phyloP scores from a whole-genome alignment of 225 moss, liverwort and hornwort species.

The Ulota crispa region DNA sequence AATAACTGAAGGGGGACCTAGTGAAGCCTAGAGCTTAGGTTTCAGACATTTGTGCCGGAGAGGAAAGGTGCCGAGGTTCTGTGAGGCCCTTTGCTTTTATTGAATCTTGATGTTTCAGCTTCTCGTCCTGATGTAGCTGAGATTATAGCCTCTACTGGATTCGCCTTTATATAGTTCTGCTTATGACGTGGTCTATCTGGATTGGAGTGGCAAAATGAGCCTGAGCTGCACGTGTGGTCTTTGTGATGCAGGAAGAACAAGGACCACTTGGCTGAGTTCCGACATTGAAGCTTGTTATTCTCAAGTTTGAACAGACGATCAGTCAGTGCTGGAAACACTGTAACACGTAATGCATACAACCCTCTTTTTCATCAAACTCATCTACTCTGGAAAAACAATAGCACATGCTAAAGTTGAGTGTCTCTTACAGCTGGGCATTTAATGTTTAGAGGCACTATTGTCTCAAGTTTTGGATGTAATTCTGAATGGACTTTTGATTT shows the following conservation, averaged over 20 bases:
- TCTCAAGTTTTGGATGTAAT: neutral
- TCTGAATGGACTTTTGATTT: neutral
- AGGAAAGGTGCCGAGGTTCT: neutral
- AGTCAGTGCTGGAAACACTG: neutral
- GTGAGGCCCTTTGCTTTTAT: neutral
- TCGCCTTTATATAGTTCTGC: neutral
- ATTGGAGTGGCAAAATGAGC: neutral
- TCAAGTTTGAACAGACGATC: neutral
- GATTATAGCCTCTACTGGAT: neutral
- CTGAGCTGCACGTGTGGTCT: slow-evolving; percentile 7
- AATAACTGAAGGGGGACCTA: too few relatives aligned
- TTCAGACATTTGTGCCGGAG: too few relatives aligned
- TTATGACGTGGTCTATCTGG: neutral
- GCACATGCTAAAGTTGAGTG: neutral
- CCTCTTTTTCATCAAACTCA: neutral
- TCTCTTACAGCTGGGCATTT: neutral
- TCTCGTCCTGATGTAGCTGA: neutral
- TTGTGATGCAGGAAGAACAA: slow-evolving; percentile 49
- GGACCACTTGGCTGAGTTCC: slow-evolving; percentile 52
- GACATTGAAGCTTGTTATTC: slow-evolving; percentile 27
- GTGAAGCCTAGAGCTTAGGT: too few relatives aligned
- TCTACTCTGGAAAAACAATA: neutral
- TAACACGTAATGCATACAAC: neutral
- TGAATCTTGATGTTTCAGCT: neutral
- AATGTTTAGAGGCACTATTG: neutral